Evolutionary conservation across 306 rosid species (phyloP).

Genomic region (Crataegus laevigata): DNA sequence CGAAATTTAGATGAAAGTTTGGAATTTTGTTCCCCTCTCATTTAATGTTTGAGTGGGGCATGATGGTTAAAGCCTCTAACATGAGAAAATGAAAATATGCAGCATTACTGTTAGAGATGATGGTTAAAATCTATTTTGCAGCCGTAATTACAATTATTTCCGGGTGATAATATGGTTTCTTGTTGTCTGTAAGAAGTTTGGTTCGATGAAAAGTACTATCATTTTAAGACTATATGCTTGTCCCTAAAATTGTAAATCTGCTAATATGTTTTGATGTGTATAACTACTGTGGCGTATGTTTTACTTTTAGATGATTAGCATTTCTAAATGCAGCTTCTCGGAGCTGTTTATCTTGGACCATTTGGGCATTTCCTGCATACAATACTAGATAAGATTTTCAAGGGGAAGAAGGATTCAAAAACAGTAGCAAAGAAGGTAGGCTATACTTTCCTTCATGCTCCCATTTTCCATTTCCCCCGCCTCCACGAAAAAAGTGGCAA

Average conservation of each 20-base stretch:
- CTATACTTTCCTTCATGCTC: conserved; percentile 8
- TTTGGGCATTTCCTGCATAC: conserved; percentile 69
- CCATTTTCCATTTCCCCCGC: neutral
- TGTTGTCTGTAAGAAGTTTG: neutral
- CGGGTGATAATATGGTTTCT: neutral
- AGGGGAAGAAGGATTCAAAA: conserved; percentile 83
- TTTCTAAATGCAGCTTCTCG: conserved; percentile 65
- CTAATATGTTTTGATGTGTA: neutral
- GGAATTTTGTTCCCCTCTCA: too few relatives aligned
- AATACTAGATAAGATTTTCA: conserved; percentile 69
- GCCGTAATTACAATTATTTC: neutral
- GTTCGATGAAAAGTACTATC: neutral
- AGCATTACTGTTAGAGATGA: neutral
- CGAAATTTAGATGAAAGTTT: neutral
- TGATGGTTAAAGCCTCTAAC: neutral
- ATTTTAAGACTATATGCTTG: neutral
- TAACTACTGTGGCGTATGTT: neutral
- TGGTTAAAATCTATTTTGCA: neutral
- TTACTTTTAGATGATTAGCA: neutral
- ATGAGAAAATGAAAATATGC: neutral
- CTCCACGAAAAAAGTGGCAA: neutral
- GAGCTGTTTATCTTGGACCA: conserved; percentile 92
- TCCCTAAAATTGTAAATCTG: neutral
- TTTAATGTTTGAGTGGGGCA: too few relatives aligned
- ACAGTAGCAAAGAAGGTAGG: conserved; percentile 84